A percentile compares a stretch with the other conserved stretches of the same genome.
Conservation (phyloP, 164 flowering plant species). For the Umbellularia californica region DNA sequence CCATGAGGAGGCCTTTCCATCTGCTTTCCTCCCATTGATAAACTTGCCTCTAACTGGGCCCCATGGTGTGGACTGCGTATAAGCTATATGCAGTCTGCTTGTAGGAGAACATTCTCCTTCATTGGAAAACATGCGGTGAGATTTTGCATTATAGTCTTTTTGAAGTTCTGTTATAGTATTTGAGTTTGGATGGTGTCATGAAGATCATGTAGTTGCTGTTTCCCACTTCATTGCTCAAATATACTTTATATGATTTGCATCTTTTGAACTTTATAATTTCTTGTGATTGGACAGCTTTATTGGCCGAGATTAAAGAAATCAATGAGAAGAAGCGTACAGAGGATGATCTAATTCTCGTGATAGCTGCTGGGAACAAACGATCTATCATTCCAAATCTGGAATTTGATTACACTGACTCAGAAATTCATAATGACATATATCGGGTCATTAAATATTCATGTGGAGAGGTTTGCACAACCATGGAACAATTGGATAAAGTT, state of each 20-base stretch:
- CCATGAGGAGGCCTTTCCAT: too few species aligned
- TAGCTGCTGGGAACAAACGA: conserved; percentile 74
- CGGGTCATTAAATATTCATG: conserved; percentile 76
- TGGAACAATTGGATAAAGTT: conserved; percentile 79
- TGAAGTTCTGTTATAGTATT: not conserved
- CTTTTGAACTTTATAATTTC: not conserved
- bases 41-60: too few species aligned
- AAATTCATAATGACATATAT: conserved; percentile 78
- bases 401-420: conserved; percentile 62
- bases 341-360: conserved; percentile 68
- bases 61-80: too few species aligned
- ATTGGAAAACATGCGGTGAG: too few species aligned
- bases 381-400: conserved; percentile 59
- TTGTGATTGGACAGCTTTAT: conserved; percentile 42
- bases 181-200: not conserved
- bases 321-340: conserved; percentile 74
- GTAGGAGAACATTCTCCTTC: too few species aligned
- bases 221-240: not conserved
- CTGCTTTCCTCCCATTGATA: too few species aligned
- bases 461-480: conserved; percentile 64
- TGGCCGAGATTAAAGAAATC: conserved; percentile 86
- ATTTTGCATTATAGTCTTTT: too few species aligned
- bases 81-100: too few species aligned
- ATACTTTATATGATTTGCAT: not conserved
- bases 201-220: too few species aligned